A percentile compares a stretch with the other conserved stretches of the same genome.
Evolutionary conservation across 306 rosid genomes (phyloP).

Genomic region (Bauhinia variegata): DNA sequence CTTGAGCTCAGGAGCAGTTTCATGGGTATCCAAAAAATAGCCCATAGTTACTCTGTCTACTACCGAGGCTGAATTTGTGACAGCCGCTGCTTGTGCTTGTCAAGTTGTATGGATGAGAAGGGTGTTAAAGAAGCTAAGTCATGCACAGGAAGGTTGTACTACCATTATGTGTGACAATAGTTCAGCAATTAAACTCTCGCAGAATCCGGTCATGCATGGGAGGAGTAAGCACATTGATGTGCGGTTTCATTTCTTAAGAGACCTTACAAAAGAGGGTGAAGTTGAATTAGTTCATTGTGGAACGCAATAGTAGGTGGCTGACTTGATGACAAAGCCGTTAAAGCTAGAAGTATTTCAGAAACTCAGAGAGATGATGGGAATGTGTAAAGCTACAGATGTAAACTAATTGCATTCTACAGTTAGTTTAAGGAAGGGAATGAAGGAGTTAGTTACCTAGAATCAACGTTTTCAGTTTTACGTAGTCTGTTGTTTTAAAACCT

Average conservation of each 20-base stretch:
- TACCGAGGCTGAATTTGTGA: background rate
- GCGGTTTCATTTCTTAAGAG: no score
- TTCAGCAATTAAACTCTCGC: background rate
- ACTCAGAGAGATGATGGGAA: background rate
- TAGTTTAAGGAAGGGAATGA: background rate
- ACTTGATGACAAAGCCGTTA: background rate
- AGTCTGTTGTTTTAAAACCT: no score
- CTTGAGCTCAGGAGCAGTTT: background rate
- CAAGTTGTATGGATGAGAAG: background rate
- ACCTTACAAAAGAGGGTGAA: background rate
- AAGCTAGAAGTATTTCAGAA: background rate
- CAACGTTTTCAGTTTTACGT: no score
- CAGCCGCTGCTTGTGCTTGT: background rate
- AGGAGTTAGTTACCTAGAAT: no score
- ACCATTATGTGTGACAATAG: background rate
- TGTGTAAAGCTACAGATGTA: background rate
- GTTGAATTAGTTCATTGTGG: background rate
- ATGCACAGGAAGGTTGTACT: background rate
- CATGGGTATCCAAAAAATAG: slow-evolving; percentile 18
- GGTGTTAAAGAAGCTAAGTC: background rate
- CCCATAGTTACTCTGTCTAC: background rate
- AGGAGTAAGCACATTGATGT: no score
- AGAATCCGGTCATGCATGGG: background rate
- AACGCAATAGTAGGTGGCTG: background rate
- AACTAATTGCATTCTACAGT: background rate